phyloP scores from a whole-genome alignment of 2,329 filamentous ascomycete species.

The Karstenula rhodostoma region DNA sequence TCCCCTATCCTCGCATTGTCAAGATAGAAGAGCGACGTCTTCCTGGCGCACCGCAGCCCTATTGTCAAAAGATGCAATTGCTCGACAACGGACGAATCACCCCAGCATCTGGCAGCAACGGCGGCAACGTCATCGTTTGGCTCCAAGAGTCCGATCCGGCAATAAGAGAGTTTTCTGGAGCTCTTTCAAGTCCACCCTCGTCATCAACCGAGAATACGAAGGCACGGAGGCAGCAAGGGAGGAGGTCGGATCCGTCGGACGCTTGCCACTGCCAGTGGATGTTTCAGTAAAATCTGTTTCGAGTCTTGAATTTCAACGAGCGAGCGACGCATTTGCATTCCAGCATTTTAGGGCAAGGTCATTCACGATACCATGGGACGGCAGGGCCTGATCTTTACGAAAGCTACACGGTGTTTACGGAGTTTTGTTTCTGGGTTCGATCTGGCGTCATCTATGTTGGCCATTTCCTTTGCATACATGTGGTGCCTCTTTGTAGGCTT shows the following conservation, averaged over 20 bases:
- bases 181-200: constrained; percentile 16
- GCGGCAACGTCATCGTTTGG: constrained; percentile 47
- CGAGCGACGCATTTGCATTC: constrained; percentile 16
- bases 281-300: constrained; percentile 38
- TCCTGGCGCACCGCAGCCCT: constrained; percentile 59
- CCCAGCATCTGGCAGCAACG: constrained; percentile 42
- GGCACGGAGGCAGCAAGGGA: constrained; percentile 26
- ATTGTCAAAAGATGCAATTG: constrained; percentile 72
- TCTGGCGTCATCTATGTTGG: background rate
- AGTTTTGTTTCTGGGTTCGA: constrained; percentile 4
- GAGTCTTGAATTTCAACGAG: constrained; percentile 8
- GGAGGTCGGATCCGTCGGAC: constrained; percentile 39
- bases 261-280: constrained; percentile 52
- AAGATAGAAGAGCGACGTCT: constrained; percentile 72
- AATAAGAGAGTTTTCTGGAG: constrained; percentile 34
- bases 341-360: constrained; percentile 12
- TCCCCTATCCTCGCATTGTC: constrained; percentile 63
- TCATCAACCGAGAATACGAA: constrained; percentile 15
- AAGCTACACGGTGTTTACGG: constrained; percentile 12
- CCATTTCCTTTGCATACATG: background rate
- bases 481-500: background rate
- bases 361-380: constrained; percentile 18
- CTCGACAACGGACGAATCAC: constrained; percentile 59
- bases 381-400: constrained; percentile 1
- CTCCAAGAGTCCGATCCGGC: constrained; percentile 53